phyloP scores from a whole-genome alignment of 108 stramenopile species.

The Nitzschia sp. region DNA sequence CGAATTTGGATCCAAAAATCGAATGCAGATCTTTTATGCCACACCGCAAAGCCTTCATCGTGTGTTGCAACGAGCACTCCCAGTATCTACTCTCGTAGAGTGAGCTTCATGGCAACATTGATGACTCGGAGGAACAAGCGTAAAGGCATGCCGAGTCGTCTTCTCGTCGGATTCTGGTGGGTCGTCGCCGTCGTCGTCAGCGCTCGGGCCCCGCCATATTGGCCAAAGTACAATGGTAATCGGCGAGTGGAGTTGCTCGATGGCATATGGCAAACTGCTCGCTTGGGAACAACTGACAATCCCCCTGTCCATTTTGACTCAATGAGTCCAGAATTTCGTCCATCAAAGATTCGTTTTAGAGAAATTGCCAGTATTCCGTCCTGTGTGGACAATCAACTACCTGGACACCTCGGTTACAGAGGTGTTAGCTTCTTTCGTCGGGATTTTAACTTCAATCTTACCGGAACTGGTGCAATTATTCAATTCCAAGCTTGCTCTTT shows the following conservation, averaged over 20 bases:
- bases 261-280: conserved; percentile 6
- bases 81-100: too few species aligned
- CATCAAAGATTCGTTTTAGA: neutral
- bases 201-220: conserved; percentile 1
- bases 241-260: conserved; percentile 4
- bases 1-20: too few species aligned
- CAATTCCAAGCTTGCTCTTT: conserved; percentile 30
- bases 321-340: conserved; percentile 22
- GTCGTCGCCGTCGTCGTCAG: too few species aligned
- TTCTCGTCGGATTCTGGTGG: too few species aligned
- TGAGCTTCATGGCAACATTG: too few species aligned
- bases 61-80: too few species aligned
- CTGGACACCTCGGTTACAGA: conserved; percentile 10
- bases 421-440: conserved; percentile 17
- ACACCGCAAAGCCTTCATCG: too few species aligned
- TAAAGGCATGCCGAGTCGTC: too few species aligned
- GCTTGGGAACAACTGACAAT: neutral
- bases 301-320: conserved; percentile 10
- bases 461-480: neutral
- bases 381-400: conserved; percentile 20
- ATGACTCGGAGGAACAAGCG: too few species aligned
- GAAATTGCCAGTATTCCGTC: neutral
- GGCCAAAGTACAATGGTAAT: conserved; percentile 9
- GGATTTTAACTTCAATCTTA: neutral
- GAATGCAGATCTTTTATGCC: too few species aligned